Conservation (phyloP, 345 rosid species). For the Leavenworthia alabamica region DNA sequence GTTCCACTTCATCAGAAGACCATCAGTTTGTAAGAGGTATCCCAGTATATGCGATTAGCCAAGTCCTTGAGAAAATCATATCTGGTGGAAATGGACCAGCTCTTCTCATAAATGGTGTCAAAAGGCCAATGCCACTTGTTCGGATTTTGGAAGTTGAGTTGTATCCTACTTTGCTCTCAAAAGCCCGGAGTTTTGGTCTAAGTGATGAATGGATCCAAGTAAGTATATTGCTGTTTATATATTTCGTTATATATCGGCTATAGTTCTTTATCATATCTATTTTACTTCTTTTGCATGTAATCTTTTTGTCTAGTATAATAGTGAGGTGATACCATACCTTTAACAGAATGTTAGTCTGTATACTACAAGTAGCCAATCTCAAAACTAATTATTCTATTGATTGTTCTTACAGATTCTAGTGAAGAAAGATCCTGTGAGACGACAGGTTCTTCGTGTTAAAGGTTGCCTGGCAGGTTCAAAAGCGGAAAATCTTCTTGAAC, state of each 20-base stretch:
- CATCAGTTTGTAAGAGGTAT: conserved; percentile 89
- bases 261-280: not conserved
- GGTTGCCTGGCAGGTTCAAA: conserved; percentile 93
- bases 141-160: conserved; percentile 89
- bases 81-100: conserved; percentile 63
- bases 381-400: not conserved
- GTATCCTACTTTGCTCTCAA: conserved; percentile 84
- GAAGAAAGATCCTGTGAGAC: conserved; percentile 78
- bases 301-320: not conserved
- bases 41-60: conserved; percentile 62
- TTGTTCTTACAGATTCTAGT: conserved; percentile 53
- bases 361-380: not conserved
- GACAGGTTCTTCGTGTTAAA: conserved; percentile 85
- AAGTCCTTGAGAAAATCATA: conserved; percentile 70
- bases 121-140: conserved; percentile 79
- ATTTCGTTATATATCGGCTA: not conserved
- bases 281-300: not conserved
- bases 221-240: conserved; percentile 20
- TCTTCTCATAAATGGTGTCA: conserved; percentile 76
- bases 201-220: conserved; percentile 85
- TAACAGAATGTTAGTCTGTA: not conserved
- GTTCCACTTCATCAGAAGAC: conserved; percentile 72
- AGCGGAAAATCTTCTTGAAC: conserved; percentile 74
- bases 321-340: not conserved
- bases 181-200: conserved; percentile 86